A percentile compares a stretch with the other conserved stretches of the same genome.
phyloP scores from a whole-genome alignment of 2,329 filamentous ascomycete species.

The Pestalotiopsis sp. region DNA sequence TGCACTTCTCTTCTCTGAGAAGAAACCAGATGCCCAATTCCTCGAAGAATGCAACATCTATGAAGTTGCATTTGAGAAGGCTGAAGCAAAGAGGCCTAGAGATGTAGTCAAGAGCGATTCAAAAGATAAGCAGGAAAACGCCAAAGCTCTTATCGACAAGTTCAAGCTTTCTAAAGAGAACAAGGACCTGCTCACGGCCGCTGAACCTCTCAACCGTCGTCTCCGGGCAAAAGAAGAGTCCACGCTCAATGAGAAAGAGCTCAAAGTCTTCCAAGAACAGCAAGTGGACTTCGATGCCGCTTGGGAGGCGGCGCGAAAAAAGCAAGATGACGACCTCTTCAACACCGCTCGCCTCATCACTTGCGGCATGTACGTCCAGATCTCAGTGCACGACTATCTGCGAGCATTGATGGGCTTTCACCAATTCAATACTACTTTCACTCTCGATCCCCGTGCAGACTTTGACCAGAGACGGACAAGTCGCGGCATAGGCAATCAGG shows the following conservation, averaged over 20 bases:
- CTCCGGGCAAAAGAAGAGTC: neutral
- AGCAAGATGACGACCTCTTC: conserved; percentile 56
- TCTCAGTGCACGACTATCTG: conserved; percentile 62
- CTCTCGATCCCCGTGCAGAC: conserved; percentile 64
- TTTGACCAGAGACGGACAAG: conserved; percentile 48
- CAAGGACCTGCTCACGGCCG: neutral
- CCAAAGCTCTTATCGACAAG: conserved; percentile 20
- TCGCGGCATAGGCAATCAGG: conserved; percentile 66
- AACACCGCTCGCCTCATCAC: conserved; percentile 57
- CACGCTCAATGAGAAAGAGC: neutral
- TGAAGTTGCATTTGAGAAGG: neutral
- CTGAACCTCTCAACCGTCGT: neutral
- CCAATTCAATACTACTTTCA: conserved; percentile 60
- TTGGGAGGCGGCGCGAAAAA: conserved; percentile 28
- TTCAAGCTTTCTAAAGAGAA: conserved; percentile 9
- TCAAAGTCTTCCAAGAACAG: conserved; percentile 12
- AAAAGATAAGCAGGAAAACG: conserved; percentile 33
- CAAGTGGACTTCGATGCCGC: conserved; percentile 15
- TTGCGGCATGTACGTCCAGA: conserved; percentile 58
- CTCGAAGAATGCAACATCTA: neutral
- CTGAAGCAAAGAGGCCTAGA: neutral
- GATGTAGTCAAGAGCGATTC: conserved; percentile 9
- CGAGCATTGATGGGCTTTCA: conserved; percentile 64
- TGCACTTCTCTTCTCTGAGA: neutral
- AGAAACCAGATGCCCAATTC: conserved; percentile 16